Percentiles rank a stretch among this genome's conserved stretches.
Conservation (phyloP, 176 grass and related monocot genomes). For the Sorghum bicolor region DNA sequence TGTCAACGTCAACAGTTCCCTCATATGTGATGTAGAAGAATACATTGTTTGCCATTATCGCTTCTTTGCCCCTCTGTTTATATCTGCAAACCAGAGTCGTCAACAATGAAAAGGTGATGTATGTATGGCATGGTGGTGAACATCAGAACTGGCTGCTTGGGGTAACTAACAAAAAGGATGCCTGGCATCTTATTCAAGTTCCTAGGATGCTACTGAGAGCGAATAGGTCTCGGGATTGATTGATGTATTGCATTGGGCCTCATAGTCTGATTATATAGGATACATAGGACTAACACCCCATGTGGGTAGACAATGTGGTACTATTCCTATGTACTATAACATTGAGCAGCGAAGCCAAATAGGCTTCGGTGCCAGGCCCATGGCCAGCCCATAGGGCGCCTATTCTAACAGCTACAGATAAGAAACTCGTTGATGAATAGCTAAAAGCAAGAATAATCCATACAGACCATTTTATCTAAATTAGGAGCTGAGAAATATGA, state of each 20-base stretch:
- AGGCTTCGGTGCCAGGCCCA: too few species aligned
- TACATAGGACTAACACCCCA: too few species aligned
- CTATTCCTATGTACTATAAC: too few species aligned
- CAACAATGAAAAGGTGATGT: background rate
- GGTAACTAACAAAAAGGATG: constrained; percentile 11
- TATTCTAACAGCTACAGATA: too few species aligned
- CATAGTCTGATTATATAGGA: too few species aligned
- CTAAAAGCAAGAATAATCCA: background rate
- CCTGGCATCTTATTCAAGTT: background rate
- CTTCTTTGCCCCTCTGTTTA: constrained; percentile 96
- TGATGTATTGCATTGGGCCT: too few species aligned
- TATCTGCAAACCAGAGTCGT: constrained; percentile 58
- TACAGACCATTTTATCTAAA: constrained; percentile 1
- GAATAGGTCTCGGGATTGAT: too few species aligned
- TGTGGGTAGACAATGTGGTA: too few species aligned
- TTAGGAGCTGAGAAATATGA: constrained; percentile 13
- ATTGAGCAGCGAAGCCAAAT: too few species aligned
- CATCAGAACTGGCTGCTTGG: constrained; percentile 15
- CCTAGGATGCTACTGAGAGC: background rate
- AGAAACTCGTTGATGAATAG: background rate
- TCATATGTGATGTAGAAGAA: constrained; percentile 99
- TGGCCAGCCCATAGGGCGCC: too few species aligned
- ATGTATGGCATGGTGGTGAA: background rate
- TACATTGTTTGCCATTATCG: constrained; percentile 80
- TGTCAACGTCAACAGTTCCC: constrained; percentile 95